Percentiles rank a stretch among this genome's conserved stretches.
Evolutionary conservation across 2,329 filamentous ascomycete genomes (phyloP).

Genomic region (Fusarium chuoi): DNA sequence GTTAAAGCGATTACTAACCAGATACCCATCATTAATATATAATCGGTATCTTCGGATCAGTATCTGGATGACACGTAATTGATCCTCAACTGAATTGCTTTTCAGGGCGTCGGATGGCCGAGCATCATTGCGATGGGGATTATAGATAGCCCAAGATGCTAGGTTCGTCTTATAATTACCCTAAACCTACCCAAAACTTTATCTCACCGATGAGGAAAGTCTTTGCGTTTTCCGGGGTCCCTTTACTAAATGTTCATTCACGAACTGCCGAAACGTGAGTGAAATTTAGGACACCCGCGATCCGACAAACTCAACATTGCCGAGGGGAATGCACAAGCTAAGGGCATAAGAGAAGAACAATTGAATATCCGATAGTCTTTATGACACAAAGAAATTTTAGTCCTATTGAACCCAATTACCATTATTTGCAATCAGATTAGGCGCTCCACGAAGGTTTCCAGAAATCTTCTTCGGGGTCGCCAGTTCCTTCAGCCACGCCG

Average conservation of each 20-base stretch:
- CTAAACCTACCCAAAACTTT: background rate
- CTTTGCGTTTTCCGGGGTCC: fast-evolving
- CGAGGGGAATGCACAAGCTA: fast-evolving
- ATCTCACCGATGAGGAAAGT: too few relatives aligned
- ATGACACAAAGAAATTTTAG: too few relatives aligned
- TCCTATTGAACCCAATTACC: conserved; percentile 2
- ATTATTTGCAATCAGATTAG: conserved; percentile 19
- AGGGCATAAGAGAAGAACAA: background rate
- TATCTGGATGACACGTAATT: background rate
- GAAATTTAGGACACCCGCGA: background rate
- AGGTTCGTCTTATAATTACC: too few relatives aligned
- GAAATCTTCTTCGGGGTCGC: conserved; percentile 7
- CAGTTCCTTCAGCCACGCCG: background rate
- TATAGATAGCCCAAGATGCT: background rate
- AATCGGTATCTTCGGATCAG: background rate
- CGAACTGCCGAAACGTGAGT: background rate
- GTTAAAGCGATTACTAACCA: background rate
- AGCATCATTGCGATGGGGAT: background rate
- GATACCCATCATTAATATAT: background rate
- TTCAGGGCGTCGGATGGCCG: too few relatives aligned
- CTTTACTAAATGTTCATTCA: fast-evolving
- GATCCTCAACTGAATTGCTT: background rate
- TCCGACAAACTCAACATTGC: too few relatives aligned
- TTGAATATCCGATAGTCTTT: too few relatives aligned
- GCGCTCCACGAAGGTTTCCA: background rate